Base-by-base conservation (phyloP, 2,329 filamentous ascomycete genomes). In the Chrysosporium keratinophilum region DNA sequence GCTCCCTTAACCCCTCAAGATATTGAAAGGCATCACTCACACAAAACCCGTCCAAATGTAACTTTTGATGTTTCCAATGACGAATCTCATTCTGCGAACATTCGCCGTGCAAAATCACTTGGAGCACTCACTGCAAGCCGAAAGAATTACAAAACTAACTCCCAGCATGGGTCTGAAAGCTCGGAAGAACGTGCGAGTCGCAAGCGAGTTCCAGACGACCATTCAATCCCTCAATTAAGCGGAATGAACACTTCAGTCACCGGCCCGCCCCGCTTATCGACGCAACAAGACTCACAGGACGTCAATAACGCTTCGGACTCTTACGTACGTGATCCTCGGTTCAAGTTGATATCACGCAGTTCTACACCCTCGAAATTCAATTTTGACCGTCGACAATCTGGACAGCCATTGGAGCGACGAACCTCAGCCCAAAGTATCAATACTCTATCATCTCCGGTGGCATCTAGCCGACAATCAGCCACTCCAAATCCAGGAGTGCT, bases 301-400 rank as follows among this genome's bases (percentile, higher is more conserved):
- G 61, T 63, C 23, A 65, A 67, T 19, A 44, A 63, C 33, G 65
- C 67, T 55, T 58, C 62, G 19, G 61, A 7, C 23, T 3, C 23
- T 28, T 64, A 45, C 67, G 61, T n/a, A 23, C 69, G 68, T 55
- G 69, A 69, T 2, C 69, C 68, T 3, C 61, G 71, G 39, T 52
- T 34, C 11, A 31, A 42, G 5, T 31, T 46, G 11, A 19, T 31
- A 28, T 28, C 23, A 33, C 7, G 34, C 33, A 42, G 12, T 39
- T 40, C 50, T 33, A 9, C 17, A 17, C n/a, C 33, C 44, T 37
- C 51, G n/a, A 6, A 1, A 9, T 7, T 3, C 3, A 42, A 10
- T 41, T 9, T 19, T 3, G n/a, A 19, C 12, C 1, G n/a, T 42
- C 23, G 9, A 10, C 17, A 20, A 39, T n/a, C 33, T 9, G 12